phyloP scores from a whole-genome alignment of 768 basidiomycete species.

The Floccularia luteovirens region DNA sequence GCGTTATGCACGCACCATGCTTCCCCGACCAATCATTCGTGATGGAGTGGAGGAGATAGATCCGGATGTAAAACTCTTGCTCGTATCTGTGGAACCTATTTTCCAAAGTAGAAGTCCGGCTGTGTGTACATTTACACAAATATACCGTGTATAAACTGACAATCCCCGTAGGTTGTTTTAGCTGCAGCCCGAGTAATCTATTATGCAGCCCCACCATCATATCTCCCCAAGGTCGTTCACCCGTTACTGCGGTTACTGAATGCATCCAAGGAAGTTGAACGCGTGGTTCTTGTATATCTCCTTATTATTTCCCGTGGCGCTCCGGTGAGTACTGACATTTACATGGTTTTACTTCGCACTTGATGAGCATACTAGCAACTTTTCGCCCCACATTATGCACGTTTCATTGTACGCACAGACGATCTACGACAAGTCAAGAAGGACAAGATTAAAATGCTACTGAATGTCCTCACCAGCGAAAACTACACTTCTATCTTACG shows the following conservation, averaged over 20 bases:
- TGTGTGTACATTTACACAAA: constrained; percentile 32
- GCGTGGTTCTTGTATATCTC: constrained; percentile 69
- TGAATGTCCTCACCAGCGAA: constrained; percentile 54
- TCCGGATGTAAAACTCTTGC: constrained; percentile 66
- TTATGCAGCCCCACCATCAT: constrained; percentile 58
- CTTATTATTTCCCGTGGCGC: constrained; percentile 52
- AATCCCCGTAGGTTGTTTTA: constrained; percentile 58
- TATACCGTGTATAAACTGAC: constrained; percentile 1
- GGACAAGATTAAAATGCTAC: constrained; percentile 69
- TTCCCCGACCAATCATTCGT: constrained; percentile 48
- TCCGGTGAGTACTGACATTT: constrained; percentile 43
- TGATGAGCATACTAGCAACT: constrained; percentile 35
- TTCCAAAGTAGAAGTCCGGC: constrained; percentile 86
- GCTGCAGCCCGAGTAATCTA: constrained; percentile 69
- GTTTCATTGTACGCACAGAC: constrained; percentile 62
- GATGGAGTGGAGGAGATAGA: constrained; percentile 55
- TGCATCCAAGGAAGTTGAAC: constrained; percentile 62
- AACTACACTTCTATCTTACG: constrained; percentile 67
- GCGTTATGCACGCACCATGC: constrained; percentile 80
- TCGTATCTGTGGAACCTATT: constrained; percentile 66
- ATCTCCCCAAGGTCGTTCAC: constrained; percentile 47
- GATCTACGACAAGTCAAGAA: constrained; percentile 64
- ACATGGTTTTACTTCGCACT: constrained; percentile 1
- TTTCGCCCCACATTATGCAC: constrained; percentile 52
- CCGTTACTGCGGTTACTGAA: constrained; percentile 74